Conservation (phyloP, 148 eudicot species). For the Hydrangea macrophylla region DNA sequence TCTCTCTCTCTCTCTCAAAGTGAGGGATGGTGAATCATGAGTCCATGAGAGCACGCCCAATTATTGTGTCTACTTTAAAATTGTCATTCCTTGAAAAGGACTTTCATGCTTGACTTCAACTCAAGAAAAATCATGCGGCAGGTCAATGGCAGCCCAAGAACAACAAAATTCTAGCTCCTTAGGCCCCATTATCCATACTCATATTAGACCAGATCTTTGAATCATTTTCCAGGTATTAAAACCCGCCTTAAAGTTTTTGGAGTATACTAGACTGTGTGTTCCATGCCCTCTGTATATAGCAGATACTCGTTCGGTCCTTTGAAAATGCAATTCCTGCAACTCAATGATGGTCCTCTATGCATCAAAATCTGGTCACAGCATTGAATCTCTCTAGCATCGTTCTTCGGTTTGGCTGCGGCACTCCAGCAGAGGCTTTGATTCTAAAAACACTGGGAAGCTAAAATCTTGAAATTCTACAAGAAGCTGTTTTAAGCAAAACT, state of each 20-base stretch:
- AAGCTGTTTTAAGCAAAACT: not conserved
- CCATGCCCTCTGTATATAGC: not conserved
- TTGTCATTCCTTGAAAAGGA: slow-evolving; percentile 52
- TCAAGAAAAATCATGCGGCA: slow-evolving; percentile 32
- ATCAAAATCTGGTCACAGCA: too few relatives aligned
- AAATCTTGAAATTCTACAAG: not conserved
- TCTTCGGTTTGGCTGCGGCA: not conserved
- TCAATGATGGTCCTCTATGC: not conserved
- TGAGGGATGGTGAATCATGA: slow-evolving; percentile 10
- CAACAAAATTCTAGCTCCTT: slow-evolving; percentile 3
- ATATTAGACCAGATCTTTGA: not conserved
- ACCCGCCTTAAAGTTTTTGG: not conserved
- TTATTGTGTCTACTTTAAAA: slow-evolving; percentile 47
- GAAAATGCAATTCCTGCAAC: not conserved
- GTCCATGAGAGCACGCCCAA: slow-evolving; percentile 50
- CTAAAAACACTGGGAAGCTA: not conserved
- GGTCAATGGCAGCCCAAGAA: slow-evolving; percentile 15
- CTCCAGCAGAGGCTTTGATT: not conserved
- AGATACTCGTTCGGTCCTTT: not conserved
- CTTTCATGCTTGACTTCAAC: slow-evolving; percentile 52
- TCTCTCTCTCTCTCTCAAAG: not conserved
- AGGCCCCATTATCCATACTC: slow-evolving; percentile 8
- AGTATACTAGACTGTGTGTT: not conserved
- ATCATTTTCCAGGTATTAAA: not conserved
- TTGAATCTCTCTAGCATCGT: not conserved